Evolutionary conservation across 2,329 filamentous ascomycete species (phyloP), one percentile per base, ranked within the genome.

Genomic region (Drechslera avenae): DNA sequence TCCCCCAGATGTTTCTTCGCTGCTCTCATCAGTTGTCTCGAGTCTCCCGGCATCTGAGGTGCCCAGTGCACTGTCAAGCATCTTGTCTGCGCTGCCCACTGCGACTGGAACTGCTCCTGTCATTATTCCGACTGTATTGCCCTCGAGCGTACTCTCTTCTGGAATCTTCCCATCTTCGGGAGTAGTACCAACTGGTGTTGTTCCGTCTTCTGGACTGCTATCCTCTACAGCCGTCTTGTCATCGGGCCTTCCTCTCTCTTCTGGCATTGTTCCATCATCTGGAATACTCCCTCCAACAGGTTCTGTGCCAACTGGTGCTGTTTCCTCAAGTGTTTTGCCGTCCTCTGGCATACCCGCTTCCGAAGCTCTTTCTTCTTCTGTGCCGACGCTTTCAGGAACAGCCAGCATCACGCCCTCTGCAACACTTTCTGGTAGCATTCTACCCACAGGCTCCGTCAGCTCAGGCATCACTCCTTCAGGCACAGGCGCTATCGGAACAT

Each of bases 21-120:
- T 62, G 28, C 28, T 62, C 13, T 61, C 63, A 10, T 62, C 60
- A 5, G 59, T 50, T 12, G 54, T 62, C 6, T 56, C 60, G 14
- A 52, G 46, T 43, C 35, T 59, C 21, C 60, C 62, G 12, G 40
- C 45, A 19, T 60, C 62, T 51, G 60, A 51, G 12, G n/a, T 62
- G 18, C 56, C 61, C 3, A 59, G 57, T 26, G 48, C 55, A 23
- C 17, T 62, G 13, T 63, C 62, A 3, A 60, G 56, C 46, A 36
- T 63, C 7, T 39, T 59, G 13, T 62, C 61, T 8, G 28, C 47
- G 2, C 42, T 56, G 31, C 51, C 61, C 9, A 63, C 52, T 28
- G 62, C 61, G 8, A 63, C 53, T 28, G 62, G 50, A 13, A 57
- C 62, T 14, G 50, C 48, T 10, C 57, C 63, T 8, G 18, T 56